Evolutionary conservation across 23 red algal species (phyloP).

Genomic region (Pyropia haitanensis): DNA sequence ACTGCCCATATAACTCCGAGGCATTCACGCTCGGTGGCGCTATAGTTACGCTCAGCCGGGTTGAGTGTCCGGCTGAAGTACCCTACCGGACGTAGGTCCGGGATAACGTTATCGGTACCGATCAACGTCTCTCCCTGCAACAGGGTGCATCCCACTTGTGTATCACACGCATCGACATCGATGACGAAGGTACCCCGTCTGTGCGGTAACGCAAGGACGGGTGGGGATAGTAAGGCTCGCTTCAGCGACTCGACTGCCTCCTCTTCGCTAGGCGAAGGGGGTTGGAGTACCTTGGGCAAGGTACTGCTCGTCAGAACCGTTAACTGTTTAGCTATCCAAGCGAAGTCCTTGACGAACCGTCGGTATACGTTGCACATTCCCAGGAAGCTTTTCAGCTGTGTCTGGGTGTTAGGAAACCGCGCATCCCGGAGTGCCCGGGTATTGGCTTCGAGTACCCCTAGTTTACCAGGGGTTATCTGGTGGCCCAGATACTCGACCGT

Average conservation of each 20-base stretch:
- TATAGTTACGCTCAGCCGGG: slow-evolving; percentile 19
- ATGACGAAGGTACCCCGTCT: neutral
- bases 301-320: slow-evolving; percentile 6
- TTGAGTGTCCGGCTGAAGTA: slow-evolving; percentile 19
- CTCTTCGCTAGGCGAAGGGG: neutral
- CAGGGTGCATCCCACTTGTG: slow-evolving; percentile 8
- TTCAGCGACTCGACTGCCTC: neutral
- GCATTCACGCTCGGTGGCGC: slow-evolving; percentile 14
- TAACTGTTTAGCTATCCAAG: slow-evolving; percentile 21
- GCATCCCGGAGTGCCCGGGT: slow-evolving; percentile 1
- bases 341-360: slow-evolving; percentile 19
- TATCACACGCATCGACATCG: slow-evolving; percentile 6
- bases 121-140: slow-evolving; percentile 1
- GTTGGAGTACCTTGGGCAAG: neutral
- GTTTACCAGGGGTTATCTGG: slow-evolving; percentile 13
- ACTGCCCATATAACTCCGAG: slow-evolving; percentile 13
- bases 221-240: slow-evolving; percentile 1
- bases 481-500: slow-evolving; percentile 22
- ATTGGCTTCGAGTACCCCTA: slow-evolving; percentile 7
- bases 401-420: slow-evolving; percentile 7
- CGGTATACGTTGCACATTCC: slow-evolving; percentile 21
- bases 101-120: neutral
- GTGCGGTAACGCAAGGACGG: slow-evolving; percentile 5
- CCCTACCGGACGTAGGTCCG: slow-evolving; percentile 3
- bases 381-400: slow-evolving; percentile 18